A percentile compares a stretch with the other conserved stretches of the same genome.
phyloP scores from a whole-genome alignment of 257 asterid species.

The Asclepias syriaca region DNA sequence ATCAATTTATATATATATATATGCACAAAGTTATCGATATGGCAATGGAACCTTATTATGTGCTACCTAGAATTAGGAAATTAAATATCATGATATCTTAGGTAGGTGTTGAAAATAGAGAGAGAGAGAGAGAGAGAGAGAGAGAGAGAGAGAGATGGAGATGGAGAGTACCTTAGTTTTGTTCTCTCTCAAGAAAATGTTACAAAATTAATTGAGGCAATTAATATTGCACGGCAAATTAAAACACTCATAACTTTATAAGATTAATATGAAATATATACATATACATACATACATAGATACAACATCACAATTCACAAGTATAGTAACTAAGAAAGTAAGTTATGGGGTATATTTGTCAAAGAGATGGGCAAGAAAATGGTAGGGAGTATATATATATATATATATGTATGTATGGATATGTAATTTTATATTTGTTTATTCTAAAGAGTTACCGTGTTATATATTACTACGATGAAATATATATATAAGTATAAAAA shows the following conservation, averaged over 20 bases:
- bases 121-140: too few relatives aligned
- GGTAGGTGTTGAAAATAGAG: neutral
- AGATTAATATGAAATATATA: neutral
- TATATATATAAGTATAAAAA: too few relatives aligned
- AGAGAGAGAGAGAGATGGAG: too few relatives aligned
- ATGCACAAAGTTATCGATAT: too few relatives aligned
- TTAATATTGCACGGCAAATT: neutral
- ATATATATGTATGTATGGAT: too few relatives aligned
- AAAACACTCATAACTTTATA: neutral
- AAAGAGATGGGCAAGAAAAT: neutral
- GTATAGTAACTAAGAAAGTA: neutral
- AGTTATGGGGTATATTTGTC: neutral
- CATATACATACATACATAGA: neutral
- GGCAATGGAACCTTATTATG: neutral
- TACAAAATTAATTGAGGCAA: neutral
- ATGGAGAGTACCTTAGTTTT: neutral
- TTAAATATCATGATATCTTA: neutral
- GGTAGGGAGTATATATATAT: too few relatives aligned
- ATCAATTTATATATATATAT: too few relatives aligned
- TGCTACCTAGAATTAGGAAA: neutral
- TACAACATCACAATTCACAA: neutral
- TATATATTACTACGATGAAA: too few relatives aligned
- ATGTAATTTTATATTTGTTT: too few relatives aligned
- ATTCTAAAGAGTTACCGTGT: too few relatives aligned
- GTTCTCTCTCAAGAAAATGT: neutral